Base-by-base conservation (phyloP, 768 basidiomycete genomes). In the Suillus ampliporus region DNA sequence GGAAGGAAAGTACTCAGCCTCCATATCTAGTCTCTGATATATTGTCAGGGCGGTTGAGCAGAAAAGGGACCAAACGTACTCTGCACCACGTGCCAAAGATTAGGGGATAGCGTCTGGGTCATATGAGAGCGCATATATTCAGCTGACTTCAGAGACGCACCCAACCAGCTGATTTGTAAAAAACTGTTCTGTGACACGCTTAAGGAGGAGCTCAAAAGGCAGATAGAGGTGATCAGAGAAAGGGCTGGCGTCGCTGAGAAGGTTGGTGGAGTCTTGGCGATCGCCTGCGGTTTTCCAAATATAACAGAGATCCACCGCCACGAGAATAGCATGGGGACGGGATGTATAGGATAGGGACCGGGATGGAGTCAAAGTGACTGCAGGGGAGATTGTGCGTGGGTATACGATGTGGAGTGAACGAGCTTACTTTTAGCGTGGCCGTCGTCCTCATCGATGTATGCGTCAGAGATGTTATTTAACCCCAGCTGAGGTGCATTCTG, bases 61-160 rank as follows among this genome's bases (percentile, higher is more conserved):
- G 56, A 31, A 44, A 62, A 52, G 58, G 34, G 64, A 52, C 60
- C 48, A 58, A 46, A 71, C 74, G 60, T 77, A 89, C 91, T 79
- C 82, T 81, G 70, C 81, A 79, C 86, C 87, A 87, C 31, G 80
- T 74, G 3, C 92, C 92, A 71, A 93, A 94, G 61, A 92, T 84
- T 43, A 91, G 78, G 23, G 92, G 92, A 76, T 92, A 92, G 3
- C 87, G 86, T 68, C 92, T 93, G 67, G 37, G 46, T 40, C 38
- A 23, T 50, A 71, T 23, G 21, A 60, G 40, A 57, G 40, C 37
- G 65, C 53, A 64, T 67, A 62, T 57, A 58, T 60, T 41, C 63
- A 47, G 52, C 44, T 38, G 43, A 58, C 26, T 56, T 61, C 53
- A 28, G 57, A 41, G 28, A 73, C 80, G 47, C 67, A 89, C 89